A percentile compares a stretch with the other conserved stretches of the same genome.
Conservation (phyloP, 1,284 basidiomycete genomes). For the Ustilago loliicola region DNA sequence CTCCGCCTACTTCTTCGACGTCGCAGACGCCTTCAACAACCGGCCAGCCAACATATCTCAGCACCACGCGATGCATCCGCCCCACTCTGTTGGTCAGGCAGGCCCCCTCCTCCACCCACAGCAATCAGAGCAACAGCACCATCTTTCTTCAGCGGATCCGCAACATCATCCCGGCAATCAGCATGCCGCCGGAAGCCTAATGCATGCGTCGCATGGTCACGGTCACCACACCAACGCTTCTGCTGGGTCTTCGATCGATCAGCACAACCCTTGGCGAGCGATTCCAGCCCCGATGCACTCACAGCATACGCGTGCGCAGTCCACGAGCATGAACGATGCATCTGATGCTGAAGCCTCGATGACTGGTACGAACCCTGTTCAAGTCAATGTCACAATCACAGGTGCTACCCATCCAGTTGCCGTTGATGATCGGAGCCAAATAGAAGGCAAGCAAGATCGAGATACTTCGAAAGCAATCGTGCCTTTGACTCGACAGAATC, state of each 20-base stretch:
- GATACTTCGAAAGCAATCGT: conserved; percentile 1
- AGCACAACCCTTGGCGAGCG: not conserved
- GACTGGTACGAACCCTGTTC: not conserved
- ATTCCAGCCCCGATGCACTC: not conserved
- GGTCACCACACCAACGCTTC: not conserved
- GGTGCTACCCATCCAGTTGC: not conserved
- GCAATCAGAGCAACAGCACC: conserved; percentile 5
- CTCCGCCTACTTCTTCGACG: conserved; percentile 54
- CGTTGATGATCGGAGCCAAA: not conserved
- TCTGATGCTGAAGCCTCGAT: not conserved
- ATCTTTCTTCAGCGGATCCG: not conserved
- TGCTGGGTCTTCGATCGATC: not conserved
- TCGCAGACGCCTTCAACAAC: conserved; percentile 33
- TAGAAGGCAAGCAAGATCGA: not conserved
- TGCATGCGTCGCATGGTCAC: conserved; percentile 3
- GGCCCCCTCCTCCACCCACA: conserved; percentile 1
- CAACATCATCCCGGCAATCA: not conserved
- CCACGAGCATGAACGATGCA: not conserved
- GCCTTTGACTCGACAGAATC: conserved; percentile 14
- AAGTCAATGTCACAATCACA: not conserved
- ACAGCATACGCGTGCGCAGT: not conserved
- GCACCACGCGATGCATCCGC: conserved; percentile 9
- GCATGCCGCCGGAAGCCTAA: not conserved
- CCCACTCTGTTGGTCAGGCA: not conserved
- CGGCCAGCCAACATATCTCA: conserved; percentile 7